phyloP scores from a whole-genome alignment of 768 basidiomycete genomes.

The Lactifluus subvellereus region DNA sequence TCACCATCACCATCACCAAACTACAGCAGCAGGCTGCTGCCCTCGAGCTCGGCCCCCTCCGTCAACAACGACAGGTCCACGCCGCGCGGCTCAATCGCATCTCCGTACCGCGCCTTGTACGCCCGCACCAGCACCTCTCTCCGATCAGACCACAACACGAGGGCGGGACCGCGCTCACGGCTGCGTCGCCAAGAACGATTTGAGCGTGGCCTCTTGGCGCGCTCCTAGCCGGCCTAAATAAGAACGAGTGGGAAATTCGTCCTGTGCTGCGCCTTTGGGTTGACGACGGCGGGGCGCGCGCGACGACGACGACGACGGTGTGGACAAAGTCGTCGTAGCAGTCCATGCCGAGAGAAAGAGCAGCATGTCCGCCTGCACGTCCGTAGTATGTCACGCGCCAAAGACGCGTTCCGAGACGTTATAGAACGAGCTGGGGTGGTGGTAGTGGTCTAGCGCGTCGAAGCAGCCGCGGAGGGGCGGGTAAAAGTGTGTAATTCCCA shows the following conservation, averaged over 20 bases:
- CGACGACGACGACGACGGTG: slow-evolving; percentile 44
- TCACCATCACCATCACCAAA: too few relatives aligned
- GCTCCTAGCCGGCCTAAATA: slow-evolving; percentile 70
- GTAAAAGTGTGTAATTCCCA: slow-evolving; percentile 43
- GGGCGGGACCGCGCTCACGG: slow-evolving; percentile 52
- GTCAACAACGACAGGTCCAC: slow-evolving; percentile 66
- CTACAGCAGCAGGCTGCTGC: slow-evolving; percentile 52
- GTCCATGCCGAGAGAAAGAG: slow-evolving; percentile 69
- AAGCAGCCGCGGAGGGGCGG: slow-evolving; percentile 77
- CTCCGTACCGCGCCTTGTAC: slow-evolving; percentile 58
- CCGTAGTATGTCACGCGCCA: slow-evolving; percentile 55
- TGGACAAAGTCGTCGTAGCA: slow-evolving; percentile 85
- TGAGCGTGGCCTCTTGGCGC: slow-evolving; percentile 85
- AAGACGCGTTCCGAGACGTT: slow-evolving; percentile 58
- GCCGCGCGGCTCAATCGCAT: slow-evolving; percentile 60
- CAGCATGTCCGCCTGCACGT: slow-evolving; percentile 74
- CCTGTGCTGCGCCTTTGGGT: slow-evolving; percentile 22
- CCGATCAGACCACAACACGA: slow-evolving; percentile 86
- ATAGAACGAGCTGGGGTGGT: slow-evolving; percentile 39
- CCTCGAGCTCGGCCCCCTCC: slow-evolving; percentile 67
- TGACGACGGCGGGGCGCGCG: too few relatives aligned
- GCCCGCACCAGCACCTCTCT: slow-evolving; percentile 54
- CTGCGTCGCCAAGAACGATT: slow-evolving; percentile 91
- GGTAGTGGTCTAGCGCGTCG: slow-evolving; percentile 48
- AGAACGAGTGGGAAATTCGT: slow-evolving; percentile 83